Base-by-base conservation (phyloP, 129 eudicot genomes). In the Flaveria trinervia region DNA sequence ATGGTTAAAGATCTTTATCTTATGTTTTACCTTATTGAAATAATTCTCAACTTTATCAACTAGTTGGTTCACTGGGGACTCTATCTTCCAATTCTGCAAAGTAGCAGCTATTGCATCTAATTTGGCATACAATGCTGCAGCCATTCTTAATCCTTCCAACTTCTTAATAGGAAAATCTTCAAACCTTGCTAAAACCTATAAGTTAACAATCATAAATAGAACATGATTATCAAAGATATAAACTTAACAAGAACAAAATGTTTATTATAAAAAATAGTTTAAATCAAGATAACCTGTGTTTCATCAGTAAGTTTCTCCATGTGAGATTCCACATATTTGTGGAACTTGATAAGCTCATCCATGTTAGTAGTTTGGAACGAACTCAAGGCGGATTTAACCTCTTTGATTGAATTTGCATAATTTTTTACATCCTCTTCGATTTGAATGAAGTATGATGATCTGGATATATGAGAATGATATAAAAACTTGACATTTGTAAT, bases 351-450 rank as follows among this genome's bases (percentile, higher is more conserved):
- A 72, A 92, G 90, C 86, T 88, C 96, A 71, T 69, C 50, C 98
- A 90, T 92, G 85, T 92, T 92, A 49, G 84, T 81, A 51, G 94
- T 84, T 69, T 90, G 87, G 79, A 90, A 92, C 16, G 87, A 75
- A 72, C 45, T 83, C 33, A 92, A 54, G 2, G 81, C 50, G 46
- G 25, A 39, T 83, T 85, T 87, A 83, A 92, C 55, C 79, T 92
- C 94, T 78, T 81, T 86, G 10, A 92, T 85, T 9, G 83, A 44
- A 45, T 74, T 55, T 26, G 81, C 86, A 72, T 93, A 85, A 16
- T 80, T 85, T 77, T 76, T 84, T 3, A 88, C 96, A 79, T 93
- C 98, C 83, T 90, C 98, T 80, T 90, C 97, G 10, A 93, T 93
- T 84, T 90, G 98, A 54, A 64, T 83, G 60, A 86, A 88, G 89